These are phyloP conservation scores for Durio zibethinus DNA, from an alignment of 345 rosid species.

Conservation along the genomic window DNA sequence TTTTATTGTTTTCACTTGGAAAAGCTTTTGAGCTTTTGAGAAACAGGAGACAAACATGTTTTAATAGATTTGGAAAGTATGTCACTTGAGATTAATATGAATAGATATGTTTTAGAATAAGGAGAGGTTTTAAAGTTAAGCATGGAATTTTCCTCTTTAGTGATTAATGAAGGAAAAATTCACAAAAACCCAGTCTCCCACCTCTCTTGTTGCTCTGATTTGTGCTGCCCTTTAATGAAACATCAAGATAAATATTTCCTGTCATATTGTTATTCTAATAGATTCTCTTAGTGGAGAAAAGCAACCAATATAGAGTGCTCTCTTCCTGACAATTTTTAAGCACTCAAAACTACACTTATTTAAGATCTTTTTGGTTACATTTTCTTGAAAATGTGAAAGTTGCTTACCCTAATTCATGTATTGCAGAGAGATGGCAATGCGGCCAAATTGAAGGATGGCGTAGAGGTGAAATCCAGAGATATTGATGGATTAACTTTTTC, in stretches of 20 bases:
- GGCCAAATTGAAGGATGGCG: conserved; percentile 27
- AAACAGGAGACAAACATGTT: background rate
- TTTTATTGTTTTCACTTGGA: background rate
- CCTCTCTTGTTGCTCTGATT: background rate
- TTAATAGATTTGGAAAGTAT: background rate
- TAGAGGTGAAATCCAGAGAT: conserved; percentile 72
- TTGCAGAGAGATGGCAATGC: conserved; percentile 34
- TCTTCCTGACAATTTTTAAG: background rate
- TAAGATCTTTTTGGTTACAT: background rate
- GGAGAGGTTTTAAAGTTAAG: no score
- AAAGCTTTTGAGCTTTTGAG: background rate
- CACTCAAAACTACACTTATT: background rate
- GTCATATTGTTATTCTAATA: background rate
- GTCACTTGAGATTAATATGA: background rate
- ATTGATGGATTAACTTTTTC: conserved; percentile 43
- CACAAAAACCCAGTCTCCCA: background rate
- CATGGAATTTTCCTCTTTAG: no score
- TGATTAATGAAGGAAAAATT: background rate
- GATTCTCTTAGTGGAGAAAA: background rate
- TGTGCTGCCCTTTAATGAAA: background rate
- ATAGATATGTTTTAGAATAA: no score
- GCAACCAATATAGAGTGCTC: background rate
- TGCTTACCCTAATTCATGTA: background rate
- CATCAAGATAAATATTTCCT: background rate
- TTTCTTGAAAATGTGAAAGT: conserved; percentile 1